Conservation (phyloP, 495 filamentous ascomycete species). For the Podospora appendiculata region DNA sequence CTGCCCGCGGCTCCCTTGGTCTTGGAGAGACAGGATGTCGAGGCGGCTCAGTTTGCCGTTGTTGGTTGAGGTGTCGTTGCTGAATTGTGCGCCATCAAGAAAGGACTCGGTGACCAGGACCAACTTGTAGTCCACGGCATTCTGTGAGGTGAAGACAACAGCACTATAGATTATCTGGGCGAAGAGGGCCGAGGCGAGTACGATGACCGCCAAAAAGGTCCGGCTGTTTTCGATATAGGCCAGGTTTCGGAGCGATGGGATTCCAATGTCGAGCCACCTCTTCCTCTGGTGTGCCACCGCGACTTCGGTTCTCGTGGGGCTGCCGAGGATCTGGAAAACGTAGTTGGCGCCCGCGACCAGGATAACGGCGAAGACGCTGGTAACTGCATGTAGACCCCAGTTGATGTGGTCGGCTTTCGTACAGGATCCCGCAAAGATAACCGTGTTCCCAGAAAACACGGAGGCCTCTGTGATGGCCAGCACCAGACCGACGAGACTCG, state of each 20-base stretch:
- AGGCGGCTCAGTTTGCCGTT: constrained; percentile 19
- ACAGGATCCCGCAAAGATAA: constrained; percentile 30
- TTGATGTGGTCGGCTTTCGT: constrained; percentile 20
- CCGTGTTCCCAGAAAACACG: constrained; percentile 19
- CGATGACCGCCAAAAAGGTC: constrained; percentile 26
- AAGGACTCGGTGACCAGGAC: constrained; percentile 31
- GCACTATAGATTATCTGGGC: constrained; percentile 45
- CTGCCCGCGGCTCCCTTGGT: constrained; percentile 14
- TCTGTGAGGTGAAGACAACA: constrained; percentile 32
- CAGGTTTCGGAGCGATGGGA: constrained; percentile 44
- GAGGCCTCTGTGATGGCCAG: constrained; percentile 25
- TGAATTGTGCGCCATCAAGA: constrained; percentile 27
- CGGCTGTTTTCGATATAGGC: constrained; percentile 27
- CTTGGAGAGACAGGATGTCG: constrained; percentile 28
- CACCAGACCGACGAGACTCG: constrained; percentile 30
- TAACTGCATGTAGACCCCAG: constrained; percentile 27
- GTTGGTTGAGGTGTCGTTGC: constrained; percentile 24
- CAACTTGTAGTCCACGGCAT: constrained; percentile 25
- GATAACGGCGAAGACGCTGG: constrained; percentile 28
- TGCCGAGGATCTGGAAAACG: constrained; percentile 42
- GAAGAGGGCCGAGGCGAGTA: constrained; percentile 27
- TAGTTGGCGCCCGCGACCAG: constrained; percentile 39
- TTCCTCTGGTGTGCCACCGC: constrained; percentile 33
- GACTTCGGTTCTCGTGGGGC: constrained; percentile 46
- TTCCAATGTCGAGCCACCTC: constrained; percentile 48